A percentile compares a stretch with the other conserved stretches of the same genome.
Evolutionary conservation across 352 stramenopile species (phyloP).

Genomic region (Phytophthora quininea): DNA sequence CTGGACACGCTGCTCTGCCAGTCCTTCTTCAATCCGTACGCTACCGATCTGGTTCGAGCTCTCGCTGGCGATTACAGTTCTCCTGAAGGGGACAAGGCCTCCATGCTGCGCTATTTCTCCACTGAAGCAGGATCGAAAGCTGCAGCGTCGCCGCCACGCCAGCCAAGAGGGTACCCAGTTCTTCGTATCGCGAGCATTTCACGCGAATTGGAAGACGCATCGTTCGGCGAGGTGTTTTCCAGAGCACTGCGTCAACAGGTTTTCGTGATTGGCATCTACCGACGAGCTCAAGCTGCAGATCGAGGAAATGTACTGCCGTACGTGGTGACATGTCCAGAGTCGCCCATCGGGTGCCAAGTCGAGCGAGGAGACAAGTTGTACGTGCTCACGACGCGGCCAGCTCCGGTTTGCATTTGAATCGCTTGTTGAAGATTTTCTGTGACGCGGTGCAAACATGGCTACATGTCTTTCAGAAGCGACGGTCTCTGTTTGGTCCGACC

Average conservation of each 20-base stretch:
- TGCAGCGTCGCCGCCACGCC: slow-evolving; percentile 22
- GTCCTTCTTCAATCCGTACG: slow-evolving; percentile 75
- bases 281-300: slow-evolving; percentile 35
- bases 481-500: neutral
- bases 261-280: slow-evolving; percentile 53
- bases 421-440: neutral
- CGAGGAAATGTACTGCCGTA: slow-evolving; percentile 56
- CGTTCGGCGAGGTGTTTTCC: slow-evolving; percentile 43
- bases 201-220: slow-evolving; percentile 27
- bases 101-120: slow-evolving; percentile 6
- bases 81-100: slow-evolving; percentile 2
- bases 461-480: neutral
- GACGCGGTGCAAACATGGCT: neutral
- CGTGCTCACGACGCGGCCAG: slow-evolving; percentile 34
- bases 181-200: too few relatives aligned
- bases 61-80: slow-evolving; percentile 51
- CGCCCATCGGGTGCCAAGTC: slow-evolving; percentile 21
- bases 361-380: slow-evolving; percentile 45
- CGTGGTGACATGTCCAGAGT: slow-evolving; percentile 53
- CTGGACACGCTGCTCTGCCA: slow-evolving; percentile 67
- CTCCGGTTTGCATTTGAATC: slow-evolving; percentile 15
- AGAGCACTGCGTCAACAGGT: slow-evolving; percentile 41
- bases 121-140: slow-evolving; percentile 1
- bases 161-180: too few relatives aligned
- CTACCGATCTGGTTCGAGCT: slow-evolving; percentile 56